Evolutionary conservation across 345 rosid species (phyloP), one percentile per base, ranked within the genome.

Genomic region (Eucalyptus shirleyi): DNA sequence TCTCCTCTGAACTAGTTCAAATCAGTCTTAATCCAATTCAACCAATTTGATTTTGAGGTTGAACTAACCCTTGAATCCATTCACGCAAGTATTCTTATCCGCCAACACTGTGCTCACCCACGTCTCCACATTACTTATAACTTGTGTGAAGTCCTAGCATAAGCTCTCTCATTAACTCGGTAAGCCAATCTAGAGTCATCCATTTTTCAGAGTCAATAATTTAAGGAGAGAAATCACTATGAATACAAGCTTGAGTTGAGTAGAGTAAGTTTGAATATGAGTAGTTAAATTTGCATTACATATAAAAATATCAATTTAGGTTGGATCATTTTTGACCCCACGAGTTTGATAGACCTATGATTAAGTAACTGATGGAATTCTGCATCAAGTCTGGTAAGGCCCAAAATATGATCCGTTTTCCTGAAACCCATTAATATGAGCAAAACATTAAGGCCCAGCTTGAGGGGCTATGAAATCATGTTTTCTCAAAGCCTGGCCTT

Each of bases 91-190:
- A 59, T 59, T 26, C 2, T 59, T 59, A 6, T 59, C 30, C 6
- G n/a, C 6, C 15, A 26, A 28, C 7, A 5, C 2, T 59, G 4
- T 0, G 1, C 15, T 26, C 7, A 11, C 65, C 65, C 65, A 26
- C 2, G 1, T 53, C 14, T 59, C 30, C n/a, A 12, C 7, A 12
- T 59, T 59, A 12, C 65, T 59, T 12, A 59, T 26, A 28, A 5
- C 2, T 28, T 26, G 7, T 26, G 65, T 24, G n/a, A 59, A 59
- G 65, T 59, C 65, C 14, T 59, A 59, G 65, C 65, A 15, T 28
- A 59, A 59, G 3, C 65, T 59, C 4, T 26, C 15, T 59, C 65
- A 26, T 59, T 5, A 3, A 59, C n/a, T 26, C n/a, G 7, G 1
- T 12, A 0, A 59, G 65, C 15, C n/a, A 12, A 26, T 26, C 65